Conservation (phyloP, 495 filamentous ascomycete species). For the Paragyromitra xinjiangensis region DNA sequence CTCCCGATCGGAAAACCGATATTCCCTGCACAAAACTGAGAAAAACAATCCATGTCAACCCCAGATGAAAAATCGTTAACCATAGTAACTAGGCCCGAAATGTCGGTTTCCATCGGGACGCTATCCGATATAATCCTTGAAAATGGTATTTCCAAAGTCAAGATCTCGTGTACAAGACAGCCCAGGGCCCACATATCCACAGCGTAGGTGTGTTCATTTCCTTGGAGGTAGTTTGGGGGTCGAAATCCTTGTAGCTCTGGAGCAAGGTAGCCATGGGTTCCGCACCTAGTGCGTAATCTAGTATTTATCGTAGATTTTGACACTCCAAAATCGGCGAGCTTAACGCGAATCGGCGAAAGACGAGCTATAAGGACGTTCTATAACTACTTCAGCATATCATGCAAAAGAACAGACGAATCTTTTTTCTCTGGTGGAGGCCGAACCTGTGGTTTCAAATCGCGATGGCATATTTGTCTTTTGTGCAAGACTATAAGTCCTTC, state of each 20-base stretch:
- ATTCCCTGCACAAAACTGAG: neutral
- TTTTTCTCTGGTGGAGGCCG: neutral
- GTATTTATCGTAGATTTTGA: neutral
- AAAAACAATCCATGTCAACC: neutral
- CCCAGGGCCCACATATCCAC: constrained; percentile 4
- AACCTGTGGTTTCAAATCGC: neutral
- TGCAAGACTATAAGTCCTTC: too few species aligned
- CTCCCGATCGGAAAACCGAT: neutral
- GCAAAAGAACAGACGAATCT: neutral
- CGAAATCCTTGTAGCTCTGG: neutral
- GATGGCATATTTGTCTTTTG: too few species aligned
- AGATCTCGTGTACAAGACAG: neutral
- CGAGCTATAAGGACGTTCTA: neutral
- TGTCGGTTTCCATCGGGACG: neutral
- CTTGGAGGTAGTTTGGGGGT: neutral
- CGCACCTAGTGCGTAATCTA: neutral
- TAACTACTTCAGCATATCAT: neutral
- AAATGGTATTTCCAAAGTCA: constrained; percentile 1
- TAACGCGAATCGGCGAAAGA: neutral
- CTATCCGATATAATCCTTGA: neutral
- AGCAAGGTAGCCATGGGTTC: neutral
- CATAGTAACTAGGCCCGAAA: neutral
- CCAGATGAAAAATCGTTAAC: neutral
- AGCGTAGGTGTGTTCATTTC: neutral
- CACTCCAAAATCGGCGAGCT: neutral